Evolutionary conservation across 495 filamentous ascomycete genomes (phyloP), one percentile per base, ranked within the genome.

Genomic region (Xylaria venustula): DNA sequence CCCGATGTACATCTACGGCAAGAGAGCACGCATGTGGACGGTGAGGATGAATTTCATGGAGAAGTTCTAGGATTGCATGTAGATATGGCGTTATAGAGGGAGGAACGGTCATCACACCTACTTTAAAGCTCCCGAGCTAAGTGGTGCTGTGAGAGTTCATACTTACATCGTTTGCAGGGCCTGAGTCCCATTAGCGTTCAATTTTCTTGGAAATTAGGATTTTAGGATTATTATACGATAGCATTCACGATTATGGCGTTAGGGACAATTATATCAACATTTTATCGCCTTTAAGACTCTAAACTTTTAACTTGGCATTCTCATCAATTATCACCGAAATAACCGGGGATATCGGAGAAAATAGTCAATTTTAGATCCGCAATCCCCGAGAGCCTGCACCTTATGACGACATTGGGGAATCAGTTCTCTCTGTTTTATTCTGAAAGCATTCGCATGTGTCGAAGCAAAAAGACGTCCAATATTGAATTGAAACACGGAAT

Each of bases 21-120:
- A 98, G 80, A 81, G 93, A 49, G 85, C 90, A 32, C 82, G 94
- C n/a, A 96, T 97, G 92, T 97, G 93, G 93, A 97, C 94, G 0
- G 90, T 92, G 26, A 79, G 92, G 48, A 90, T 83, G 81, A 91
- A 88, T 62, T 75, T 96, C 57, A 93, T 96, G 91, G 92, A 96
- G 78, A 89, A 84, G 62, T 93, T 93, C 58, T 94, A 79, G 40
- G n/a, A 15, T 36, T 17, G 14, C 11, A n/a, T 12, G 6, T 26
- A 23, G 15, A n/a, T 32, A 44, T 37, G 25, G 37, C 17, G 30
- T 8, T 51, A 20, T 26, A 36, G 46, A 22, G 14, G 20, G 45
- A 44, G 30, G 30, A 34, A 34, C 11, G 30, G 30, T 34, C n/a
- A n/a, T n/a, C n/a, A n/a, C n/a, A n/a, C n/a, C n/a, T n/a, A n/a